These are phyloP conservation scores for Kalanchoe fedtschenkoi DNA, from an alignment of 164 flowering plant species.

Conservation along the genomic window DNA sequence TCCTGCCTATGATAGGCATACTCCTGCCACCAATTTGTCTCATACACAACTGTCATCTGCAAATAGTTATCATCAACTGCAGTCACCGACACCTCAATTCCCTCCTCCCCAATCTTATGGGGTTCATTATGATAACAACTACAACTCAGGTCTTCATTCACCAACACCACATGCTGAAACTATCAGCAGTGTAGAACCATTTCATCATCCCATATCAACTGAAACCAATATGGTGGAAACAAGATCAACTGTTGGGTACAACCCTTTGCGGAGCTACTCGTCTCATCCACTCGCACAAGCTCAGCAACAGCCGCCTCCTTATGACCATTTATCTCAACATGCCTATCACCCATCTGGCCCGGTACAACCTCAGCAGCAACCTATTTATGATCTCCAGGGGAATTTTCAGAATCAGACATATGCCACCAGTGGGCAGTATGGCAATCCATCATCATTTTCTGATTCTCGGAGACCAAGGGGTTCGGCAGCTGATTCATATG, in stretches of 20 bases:
- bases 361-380: slow-evolving; percentile 1
- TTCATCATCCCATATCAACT: slow-evolving; percentile 11
- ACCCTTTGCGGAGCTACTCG: neutral
- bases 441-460: no score
- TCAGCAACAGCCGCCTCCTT: neutral
- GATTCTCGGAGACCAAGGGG: no score
- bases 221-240: slow-evolving; percentile 11
- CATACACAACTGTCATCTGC: neutral
- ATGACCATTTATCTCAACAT: neutral
- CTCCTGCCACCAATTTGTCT: slow-evolving; percentile 1
- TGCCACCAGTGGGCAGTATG: slow-evolving; percentile 8
- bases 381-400: slow-evolving; percentile 5
- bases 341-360: neutral
- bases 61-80: slow-evolving; percentile 11
- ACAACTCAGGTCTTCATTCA: slow-evolving; percentile 12
- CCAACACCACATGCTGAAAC: slow-evolving; percentile 11
- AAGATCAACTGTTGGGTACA: slow-evolving; percentile 7
- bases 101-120: slow-evolving; percentile 13
- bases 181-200: slow-evolving; percentile 12
- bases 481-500: slow-evolving; percentile 12
- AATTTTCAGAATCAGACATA: slow-evolving; percentile 11
- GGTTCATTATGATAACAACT: slow-evolving; percentile 7
- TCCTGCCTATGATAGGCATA: slow-evolving; percentile 3
- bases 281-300: neutral
- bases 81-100: slow-evolving; percentile 6